These are phyloP conservation scores for Sonneratia alba DNA, from an alignment of 345 rosid genomes.

Conservation along the genomic window DNA sequence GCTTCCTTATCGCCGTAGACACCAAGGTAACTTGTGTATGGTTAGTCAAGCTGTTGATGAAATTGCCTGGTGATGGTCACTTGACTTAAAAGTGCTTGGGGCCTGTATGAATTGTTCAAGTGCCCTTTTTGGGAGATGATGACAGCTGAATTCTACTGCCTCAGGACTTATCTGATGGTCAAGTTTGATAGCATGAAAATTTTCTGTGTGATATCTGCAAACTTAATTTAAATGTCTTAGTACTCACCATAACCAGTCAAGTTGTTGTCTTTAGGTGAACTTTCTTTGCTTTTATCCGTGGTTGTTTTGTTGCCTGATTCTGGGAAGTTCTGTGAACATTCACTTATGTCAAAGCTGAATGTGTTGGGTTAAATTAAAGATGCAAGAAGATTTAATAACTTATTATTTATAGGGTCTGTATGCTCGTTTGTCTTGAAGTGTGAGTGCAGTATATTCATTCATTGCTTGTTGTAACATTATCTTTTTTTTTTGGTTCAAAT, in stretches of 20 bases:
- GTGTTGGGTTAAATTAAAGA: not conserved
- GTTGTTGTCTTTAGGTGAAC: not conserved
- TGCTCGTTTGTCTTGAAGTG: too few relatives aligned
- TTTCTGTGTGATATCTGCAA: not conserved
- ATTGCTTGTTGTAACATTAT: not conserved
- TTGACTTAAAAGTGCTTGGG: not conserved
- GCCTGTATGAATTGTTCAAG: not conserved
- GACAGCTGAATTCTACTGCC: not conserved
- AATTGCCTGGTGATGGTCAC: not conserved
- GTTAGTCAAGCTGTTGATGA: not conserved
- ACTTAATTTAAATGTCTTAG: not conserved
- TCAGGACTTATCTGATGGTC: not conserved
- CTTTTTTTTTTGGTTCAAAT: not conserved
- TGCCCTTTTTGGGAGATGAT: not conserved
- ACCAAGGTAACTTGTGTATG: slow-evolving; percentile 30
- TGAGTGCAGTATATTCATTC: not conserved
- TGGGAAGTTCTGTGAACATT: not conserved
- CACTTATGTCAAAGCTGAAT: not conserved
- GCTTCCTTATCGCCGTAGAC: slow-evolving; percentile 65
- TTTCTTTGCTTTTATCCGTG: not conserved
- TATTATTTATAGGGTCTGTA: not conserved
- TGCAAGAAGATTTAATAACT: not conserved
- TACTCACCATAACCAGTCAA: not conserved
- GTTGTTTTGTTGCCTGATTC: not conserved
- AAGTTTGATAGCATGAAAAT: not conserved